Percentiles rank a stretch among this genome's conserved stretches.
phyloP scores from a whole-genome alignment of 352 stramenopile genomes.

The Globisporangium okanoganense region DNA sequence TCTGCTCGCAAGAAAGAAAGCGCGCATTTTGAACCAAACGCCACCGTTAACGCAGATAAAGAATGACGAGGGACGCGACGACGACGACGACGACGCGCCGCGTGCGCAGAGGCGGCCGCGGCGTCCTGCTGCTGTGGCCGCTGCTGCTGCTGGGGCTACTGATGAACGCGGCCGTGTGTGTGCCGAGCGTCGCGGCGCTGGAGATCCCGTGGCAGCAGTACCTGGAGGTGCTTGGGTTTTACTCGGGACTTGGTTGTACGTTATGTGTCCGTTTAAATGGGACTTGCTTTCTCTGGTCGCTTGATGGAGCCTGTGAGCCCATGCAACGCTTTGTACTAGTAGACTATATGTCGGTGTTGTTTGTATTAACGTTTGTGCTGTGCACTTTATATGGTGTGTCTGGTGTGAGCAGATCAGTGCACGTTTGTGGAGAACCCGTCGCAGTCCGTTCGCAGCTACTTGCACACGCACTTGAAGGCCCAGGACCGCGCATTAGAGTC shows the following conservation, averaged over 20 bases:
- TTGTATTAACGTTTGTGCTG: background rate
- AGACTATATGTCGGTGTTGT: background rate
- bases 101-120: background rate
- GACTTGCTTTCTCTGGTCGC: background rate
- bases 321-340: background rate
- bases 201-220: constrained; percentile 20
- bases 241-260: constrained; percentile 45
- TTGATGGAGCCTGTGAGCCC: background rate
- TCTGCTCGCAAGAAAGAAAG: background rate
- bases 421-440: constrained; percentile 69
- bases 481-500: constrained; percentile 64
- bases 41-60: background rate
- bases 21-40: constrained; percentile 6
- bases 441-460: constrained; percentile 45
- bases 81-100: background rate
- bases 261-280: background rate
- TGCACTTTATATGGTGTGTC: background rate
- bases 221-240: constrained; percentile 39
- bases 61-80: background rate
- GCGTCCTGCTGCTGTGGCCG: constrained; percentile 1
- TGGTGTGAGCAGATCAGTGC: constrained; percentile 49
- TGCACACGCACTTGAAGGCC: constrained; percentile 58
- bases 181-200: background rate
- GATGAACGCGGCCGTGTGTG: background rate
- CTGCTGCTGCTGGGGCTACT: background rate